Conservation (phyloP, 805 yeast genomes). For the Lipomyces spencermartinsiae region DNA sequence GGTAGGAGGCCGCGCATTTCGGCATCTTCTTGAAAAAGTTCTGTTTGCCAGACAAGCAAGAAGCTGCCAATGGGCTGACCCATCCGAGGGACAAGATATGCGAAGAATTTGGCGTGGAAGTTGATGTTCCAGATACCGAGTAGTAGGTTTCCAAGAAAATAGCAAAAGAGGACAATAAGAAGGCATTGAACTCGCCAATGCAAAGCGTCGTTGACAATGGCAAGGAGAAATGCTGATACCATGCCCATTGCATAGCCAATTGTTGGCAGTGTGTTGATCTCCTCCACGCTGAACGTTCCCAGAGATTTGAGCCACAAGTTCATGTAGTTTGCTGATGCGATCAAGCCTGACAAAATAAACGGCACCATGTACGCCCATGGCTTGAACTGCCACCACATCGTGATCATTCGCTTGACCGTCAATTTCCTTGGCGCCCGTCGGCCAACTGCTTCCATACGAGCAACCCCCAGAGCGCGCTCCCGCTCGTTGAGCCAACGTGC, state of each 20-base stretch:
- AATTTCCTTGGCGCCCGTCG: slow-evolving; percentile 4
- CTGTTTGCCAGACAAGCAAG: slow-evolving; percentile 63
- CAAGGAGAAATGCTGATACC: slow-evolving; percentile 40
- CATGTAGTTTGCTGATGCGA: slow-evolving; percentile 35
- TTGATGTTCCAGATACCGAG: slow-evolving; percentile 62
- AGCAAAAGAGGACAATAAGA: slow-evolving; percentile 50
- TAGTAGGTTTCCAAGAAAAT: slow-evolving; percentile 58
- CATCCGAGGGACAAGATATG: slow-evolving; percentile 59
- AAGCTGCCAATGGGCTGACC: slow-evolving; percentile 69
- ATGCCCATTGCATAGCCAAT: slow-evolving; percentile 45
- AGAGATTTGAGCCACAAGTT: slow-evolving; percentile 44
- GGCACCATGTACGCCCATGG: slow-evolving; percentile 7
- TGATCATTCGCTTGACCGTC: not conserved
- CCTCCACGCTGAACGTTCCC: slow-evolving; percentile 34
- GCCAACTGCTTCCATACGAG: slow-evolving; percentile 8
- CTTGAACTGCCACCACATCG: slow-evolving; percentile 1
- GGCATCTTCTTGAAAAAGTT: slow-evolving; percentile 59
- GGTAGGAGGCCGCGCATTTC: slow-evolving; percentile 44
- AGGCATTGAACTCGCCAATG: slow-evolving; percentile 55
- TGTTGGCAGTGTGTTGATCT: slow-evolving; percentile 46
- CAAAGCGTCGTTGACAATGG: slow-evolving; percentile 43
- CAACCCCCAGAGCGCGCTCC: slow-evolving; percentile 10
- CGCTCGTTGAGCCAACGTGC: slow-evolving; percentile 6
- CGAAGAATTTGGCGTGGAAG: slow-evolving; percentile 64
- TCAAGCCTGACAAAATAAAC: slow-evolving; percentile 1